Percentiles rank a stretch among this genome's conserved stretches.
These are phyloP conservation scores for Porpolomopsis calyptriformis DNA, from an alignment of 768 basidiomycete species.

Conservation along the genomic window DNA sequence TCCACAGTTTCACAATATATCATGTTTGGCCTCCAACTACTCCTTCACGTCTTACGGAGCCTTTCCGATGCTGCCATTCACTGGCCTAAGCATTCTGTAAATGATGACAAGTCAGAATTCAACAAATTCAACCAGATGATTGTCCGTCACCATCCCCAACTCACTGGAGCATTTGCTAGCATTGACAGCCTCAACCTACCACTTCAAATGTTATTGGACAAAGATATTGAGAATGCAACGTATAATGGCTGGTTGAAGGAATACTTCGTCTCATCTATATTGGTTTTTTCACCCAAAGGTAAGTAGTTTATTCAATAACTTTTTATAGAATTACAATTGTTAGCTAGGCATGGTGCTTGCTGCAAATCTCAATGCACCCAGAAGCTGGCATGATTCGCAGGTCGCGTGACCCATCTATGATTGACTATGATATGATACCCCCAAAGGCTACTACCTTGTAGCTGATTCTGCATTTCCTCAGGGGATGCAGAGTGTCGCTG, in stretches of 20 bases:
- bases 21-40: constrained; percentile 21
- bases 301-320: background rate
- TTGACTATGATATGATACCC: constrained; percentile 16
- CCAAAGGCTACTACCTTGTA: constrained; percentile 25
- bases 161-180: constrained; percentile 29
- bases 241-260: constrained; percentile 22
- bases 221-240: constrained; percentile 10
- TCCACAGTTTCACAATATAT: constrained; percentile 27
- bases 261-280: constrained; percentile 27
- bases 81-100: constrained; percentile 20
- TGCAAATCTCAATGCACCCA: constrained; percentile 25
- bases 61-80: constrained; percentile 22
- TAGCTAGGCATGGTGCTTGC: too few relatives aligned
- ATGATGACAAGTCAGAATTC: constrained; percentile 22
- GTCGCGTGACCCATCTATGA: constrained; percentile 31
- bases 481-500: constrained; percentile 11
- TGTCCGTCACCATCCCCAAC: constrained; percentile 20
- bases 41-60: constrained; percentile 17
- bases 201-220: constrained; percentile 25
- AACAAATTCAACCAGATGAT: constrained; percentile 18
- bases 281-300: constrained; percentile 22
- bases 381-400: constrained; percentile 33
- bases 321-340: constrained; percentile 24
- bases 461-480: constrained; percentile 32
- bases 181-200: constrained; percentile 30